Evolutionary conservation across 352 stramenopile species (phyloP).

Genomic region (Aphanomyces stellatus): DNA sequence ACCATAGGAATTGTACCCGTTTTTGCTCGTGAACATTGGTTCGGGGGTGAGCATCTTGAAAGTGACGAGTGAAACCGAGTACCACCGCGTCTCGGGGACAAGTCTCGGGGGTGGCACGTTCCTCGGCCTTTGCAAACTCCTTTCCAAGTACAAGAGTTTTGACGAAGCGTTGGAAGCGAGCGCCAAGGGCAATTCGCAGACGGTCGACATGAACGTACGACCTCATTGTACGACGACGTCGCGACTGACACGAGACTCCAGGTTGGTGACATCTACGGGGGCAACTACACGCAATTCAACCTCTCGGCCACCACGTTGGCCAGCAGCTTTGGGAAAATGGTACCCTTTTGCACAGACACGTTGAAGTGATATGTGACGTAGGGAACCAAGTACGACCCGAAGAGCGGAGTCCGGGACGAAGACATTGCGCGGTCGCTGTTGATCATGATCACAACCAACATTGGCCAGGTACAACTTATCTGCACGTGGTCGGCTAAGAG

Average conservation of each 20-base stretch:
- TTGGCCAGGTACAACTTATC: constrained; percentile 56
- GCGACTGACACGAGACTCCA: no score
- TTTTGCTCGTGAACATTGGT: constrained; percentile 96
- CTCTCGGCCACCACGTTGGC: constrained; percentile 84
- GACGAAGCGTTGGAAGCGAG: constrained; percentile 73
- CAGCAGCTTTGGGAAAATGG: constrained; percentile 96
- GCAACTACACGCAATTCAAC: constrained; percentile 84
- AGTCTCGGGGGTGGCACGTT: constrained; percentile 97
- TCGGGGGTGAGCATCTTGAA: constrained; percentile 96
- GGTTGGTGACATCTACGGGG: constrained; percentile 98
- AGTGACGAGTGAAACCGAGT: constrained; percentile 81
- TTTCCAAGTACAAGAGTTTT: constrained; percentile 82
- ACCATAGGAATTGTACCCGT: constrained; percentile 83
- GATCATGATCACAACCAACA: constrained; percentile 99
- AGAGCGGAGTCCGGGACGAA: constrained; percentile 66
- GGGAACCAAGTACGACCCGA: constrained; percentile 20
- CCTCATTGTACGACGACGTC: no score
- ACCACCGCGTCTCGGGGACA: constrained; percentile 94
- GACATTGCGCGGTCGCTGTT: constrained; percentile 92
- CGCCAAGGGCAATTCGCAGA: constrained; percentile 50
- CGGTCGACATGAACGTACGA: constrained; percentile 88
- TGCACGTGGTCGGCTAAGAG: background rate
- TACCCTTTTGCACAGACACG: no score
- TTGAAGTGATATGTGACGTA: background rate
- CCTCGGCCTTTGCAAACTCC: constrained; percentile 90